Percentiles rank a stretch among this genome's conserved stretches.
phyloP scores from a whole-genome alignment of 148 eudicot species.

The Suaeda aralocaspica region DNA sequence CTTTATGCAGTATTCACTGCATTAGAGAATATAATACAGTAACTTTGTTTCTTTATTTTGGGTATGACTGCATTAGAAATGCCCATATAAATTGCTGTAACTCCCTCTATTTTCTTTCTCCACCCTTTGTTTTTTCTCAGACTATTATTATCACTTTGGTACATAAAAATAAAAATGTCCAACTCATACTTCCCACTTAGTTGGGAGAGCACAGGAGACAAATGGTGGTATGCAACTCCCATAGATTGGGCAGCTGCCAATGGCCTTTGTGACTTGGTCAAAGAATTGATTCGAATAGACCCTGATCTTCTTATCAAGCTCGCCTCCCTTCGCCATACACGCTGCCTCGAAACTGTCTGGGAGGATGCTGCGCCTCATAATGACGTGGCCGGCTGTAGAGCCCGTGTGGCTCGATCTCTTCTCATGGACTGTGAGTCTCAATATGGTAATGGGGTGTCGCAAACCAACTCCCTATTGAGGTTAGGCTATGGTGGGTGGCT shows the following conservation, averaged over 20 bases:
- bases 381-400: constrained; percentile 47
- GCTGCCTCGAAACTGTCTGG: constrained; percentile 82
- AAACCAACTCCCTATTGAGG: constrained; percentile 46
- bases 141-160: no score
- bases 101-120: background rate
- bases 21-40: constrained; percentile 13
- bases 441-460: constrained; percentile 13
- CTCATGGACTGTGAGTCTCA: constrained; percentile 42
- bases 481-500: constrained; percentile 93
- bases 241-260: constrained; percentile 83
- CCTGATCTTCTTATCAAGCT: constrained; percentile 74
- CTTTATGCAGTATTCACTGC: constrained; percentile 16
- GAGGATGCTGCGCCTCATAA: constrained; percentile 37
- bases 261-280: constrained; percentile 64
- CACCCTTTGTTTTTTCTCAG: no score
- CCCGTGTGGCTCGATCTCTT: constrained; percentile 51
- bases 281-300: constrained; percentile 59
- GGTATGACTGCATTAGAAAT: background rate
- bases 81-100: background rate
- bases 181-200: constrained; percentile 45
- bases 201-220: constrained; percentile 87
- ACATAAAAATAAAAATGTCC: constrained; percentile 28
- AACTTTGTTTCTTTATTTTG: background rate
- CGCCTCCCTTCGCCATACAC: constrained; percentile 66
- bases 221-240: constrained; percentile 93